phyloP scores from a whole-genome alignment of 345 rosid genomes.

The Lepidium aucheri region DNA sequence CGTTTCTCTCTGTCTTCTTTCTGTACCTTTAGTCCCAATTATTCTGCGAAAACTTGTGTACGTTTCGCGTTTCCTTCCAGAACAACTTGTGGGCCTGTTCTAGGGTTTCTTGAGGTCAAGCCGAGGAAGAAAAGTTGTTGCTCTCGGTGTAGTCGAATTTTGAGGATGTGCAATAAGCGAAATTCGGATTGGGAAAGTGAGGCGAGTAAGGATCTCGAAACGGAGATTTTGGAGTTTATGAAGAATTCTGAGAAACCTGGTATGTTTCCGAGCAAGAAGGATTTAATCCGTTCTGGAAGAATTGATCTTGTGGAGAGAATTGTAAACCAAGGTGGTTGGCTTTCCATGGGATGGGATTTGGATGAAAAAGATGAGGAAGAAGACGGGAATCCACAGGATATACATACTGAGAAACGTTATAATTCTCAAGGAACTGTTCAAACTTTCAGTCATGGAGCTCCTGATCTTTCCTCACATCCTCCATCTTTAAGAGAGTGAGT shows the following conservation, averaged over 20 bases:
- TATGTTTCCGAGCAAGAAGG: conserved; percentile 61
- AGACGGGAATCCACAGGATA: conserved; percentile 14
- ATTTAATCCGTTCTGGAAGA: conserved; percentile 58
- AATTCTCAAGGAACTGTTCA: conserved; percentile 12
- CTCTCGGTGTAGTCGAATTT: conserved; percentile 32
- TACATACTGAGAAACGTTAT: conserved; percentile 15
- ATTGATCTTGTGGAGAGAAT: conserved; percentile 69
- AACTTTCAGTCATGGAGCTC: conserved; percentile 16
- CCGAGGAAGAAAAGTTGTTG: conserved; percentile 28
- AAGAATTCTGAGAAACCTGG: conserved; percentile 47
- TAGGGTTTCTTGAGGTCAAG: conserved; percentile 28
- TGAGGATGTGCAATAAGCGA: conserved; percentile 36
- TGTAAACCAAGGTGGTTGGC: conserved; percentile 69
- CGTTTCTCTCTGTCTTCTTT: conserved; percentile 12
- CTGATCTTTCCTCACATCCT: conserved; percentile 12
- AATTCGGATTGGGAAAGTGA: conserved; percentile 34
- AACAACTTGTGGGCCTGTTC: conserved; percentile 16
- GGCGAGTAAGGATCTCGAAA: conserved; percentile 49
- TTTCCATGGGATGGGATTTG: conserved; percentile 78
- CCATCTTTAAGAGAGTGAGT: conserved; percentile 16
- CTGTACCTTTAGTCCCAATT: neutral
- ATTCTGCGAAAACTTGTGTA: neutral
- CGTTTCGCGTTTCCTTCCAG: conserved; percentile 1
- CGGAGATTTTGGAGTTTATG: conserved; percentile 86
- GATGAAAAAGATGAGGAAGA: conserved; percentile 32